Evolutionary conservation across 2,329 filamentous ascomycete genomes (phyloP), one percentile per base, ranked within the genome.

Genomic region (Fusarium haematococcum): DNA sequence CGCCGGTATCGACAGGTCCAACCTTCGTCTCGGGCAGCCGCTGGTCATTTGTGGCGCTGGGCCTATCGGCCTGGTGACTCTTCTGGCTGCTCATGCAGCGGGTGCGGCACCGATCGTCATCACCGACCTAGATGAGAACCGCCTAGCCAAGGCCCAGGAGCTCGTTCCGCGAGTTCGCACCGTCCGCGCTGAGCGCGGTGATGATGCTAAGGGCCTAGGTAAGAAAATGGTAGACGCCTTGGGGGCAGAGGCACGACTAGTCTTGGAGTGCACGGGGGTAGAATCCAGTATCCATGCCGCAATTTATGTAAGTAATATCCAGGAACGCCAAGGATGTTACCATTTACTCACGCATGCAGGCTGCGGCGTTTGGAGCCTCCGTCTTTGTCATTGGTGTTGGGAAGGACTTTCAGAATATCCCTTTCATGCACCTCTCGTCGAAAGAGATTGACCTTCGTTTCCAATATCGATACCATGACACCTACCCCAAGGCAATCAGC

Each of bases 101-200:
- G 86, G 86, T 5, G 84, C 83, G 0, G 81, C 82, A 18, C 79
- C 81, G 3, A 84, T 86, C 61, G 82, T 86, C 25, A 84, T 85
- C 52, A 85, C 83, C 16, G 86, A 85, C 30, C 75, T 87, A 5
- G 41, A 65, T 14, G 57, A 57, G 14, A 66, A 43, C n/a, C 62
- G 62, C 9, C 45, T 65, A 5, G 61, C 33, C n/a, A 54, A 43
- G 6, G 66, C 66, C 7, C 64, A 68, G 35, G 9, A 27, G 25
- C 48, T 48, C 23, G 43, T 48, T 4, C 43, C 43, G 6, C 43
- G 23, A 10, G 20, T 20, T 9, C 20, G 20, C 43, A 48, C 43
- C 37, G 37, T 39, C 37, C 37, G 37, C 18, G 37, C n/a, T 39
- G 37, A 39, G 37, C 37, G 37, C 16, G 37, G 37, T n/a, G 37